These are phyloP conservation scores for Globisporangium nodosum DNA, from an alignment of 352 stramenopile species.

Conservation along the genomic window DNA sequence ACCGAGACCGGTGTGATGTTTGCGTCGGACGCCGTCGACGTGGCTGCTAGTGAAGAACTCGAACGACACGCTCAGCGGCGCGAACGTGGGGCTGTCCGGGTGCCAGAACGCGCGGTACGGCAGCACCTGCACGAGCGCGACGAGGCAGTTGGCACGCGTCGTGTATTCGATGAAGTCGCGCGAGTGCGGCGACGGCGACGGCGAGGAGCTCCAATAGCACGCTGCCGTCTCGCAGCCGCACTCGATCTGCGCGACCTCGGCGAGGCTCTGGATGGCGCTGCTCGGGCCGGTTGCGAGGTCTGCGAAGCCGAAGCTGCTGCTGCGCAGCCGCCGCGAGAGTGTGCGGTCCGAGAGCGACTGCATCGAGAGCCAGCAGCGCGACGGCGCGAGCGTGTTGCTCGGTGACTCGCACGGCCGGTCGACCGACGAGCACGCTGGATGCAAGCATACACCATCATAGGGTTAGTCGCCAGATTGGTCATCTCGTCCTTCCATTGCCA, in stretches of 20 bases:
- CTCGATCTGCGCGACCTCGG: constrained; percentile 44
- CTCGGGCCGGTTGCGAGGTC: neutral
- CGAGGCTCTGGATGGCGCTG: constrained; percentile 30
- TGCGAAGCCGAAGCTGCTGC: neutral
- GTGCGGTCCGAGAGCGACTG: constrained; percentile 21
- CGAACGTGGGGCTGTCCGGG: constrained; percentile 64
- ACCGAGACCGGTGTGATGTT: neutral
- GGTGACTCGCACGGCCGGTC: constrained; percentile 26
- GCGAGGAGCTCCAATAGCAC: constrained; percentile 55
- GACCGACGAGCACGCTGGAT: constrained; percentile 23
- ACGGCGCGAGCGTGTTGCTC: constrained; percentile 28
- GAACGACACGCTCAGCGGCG: constrained; percentile 49
- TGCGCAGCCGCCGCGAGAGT: constrained; percentile 16
- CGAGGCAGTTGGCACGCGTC: constrained; percentile 32
- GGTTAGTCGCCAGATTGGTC: neutral
- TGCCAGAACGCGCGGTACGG: constrained; percentile 80
- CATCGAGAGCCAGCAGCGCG: constrained; percentile 29
- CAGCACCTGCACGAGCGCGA: constrained; percentile 46
- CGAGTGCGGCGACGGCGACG: constrained; percentile 14
- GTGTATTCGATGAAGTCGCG: constrained; percentile 67
- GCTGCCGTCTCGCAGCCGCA: constrained; percentile 58
- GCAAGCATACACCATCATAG: neutral
- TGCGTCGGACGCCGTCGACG: neutral
- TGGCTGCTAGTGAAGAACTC: constrained; percentile 29
- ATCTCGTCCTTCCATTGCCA: no score